phyloP scores from a whole-genome alignment of 495 filamentous ascomycete species.

The Penicillium lagena region DNA sequence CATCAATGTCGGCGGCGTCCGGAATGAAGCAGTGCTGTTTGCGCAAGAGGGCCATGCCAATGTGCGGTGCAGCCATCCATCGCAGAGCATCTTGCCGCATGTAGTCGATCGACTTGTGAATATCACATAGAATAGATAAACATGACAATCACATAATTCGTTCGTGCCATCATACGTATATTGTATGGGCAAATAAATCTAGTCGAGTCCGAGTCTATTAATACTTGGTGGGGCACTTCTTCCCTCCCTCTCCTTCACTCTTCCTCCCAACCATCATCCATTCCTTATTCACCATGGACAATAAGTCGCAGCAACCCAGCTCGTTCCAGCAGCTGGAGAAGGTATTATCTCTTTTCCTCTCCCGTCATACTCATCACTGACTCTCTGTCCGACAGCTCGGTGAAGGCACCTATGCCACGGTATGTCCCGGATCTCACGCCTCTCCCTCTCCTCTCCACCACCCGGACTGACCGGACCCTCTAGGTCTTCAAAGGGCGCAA shows the following conservation, averaged over 20 bases:
- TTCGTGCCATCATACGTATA: too few relatives aligned
- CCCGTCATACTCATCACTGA: too few relatives aligned
- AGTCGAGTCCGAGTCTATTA: too few relatives aligned
- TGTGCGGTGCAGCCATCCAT: conserved; percentile 34
- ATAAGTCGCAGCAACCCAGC: conserved; percentile 77
- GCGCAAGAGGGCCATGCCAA: conserved; percentile 18
- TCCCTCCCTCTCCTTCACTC: conserved; percentile 27
- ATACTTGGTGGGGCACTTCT: background rate
- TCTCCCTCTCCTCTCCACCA: background rate
- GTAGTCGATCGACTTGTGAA: conserved; percentile 25
- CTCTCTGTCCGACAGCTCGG: conserved; percentile 52
- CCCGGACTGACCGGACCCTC: conserved; percentile 13
- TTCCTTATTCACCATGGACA: conserved; percentile 55
- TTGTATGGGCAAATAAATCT: too few relatives aligned
- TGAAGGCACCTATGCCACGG: conserved; percentile 98
- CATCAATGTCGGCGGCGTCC: conserved; percentile 75
- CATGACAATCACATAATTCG: too few relatives aligned
- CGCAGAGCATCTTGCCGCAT: conserved; percentile 29
- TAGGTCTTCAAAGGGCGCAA: conserved; percentile 99
- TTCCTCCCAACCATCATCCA: conserved; percentile 9
- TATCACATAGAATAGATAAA: background rate
- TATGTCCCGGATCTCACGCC: conserved; percentile 39
- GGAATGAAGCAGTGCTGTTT: conserved; percentile 71
- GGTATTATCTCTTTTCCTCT: conserved; percentile 21
- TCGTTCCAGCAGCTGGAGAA: conserved; percentile 99